Evolutionary conservation across 83 land plant genomes (phyloP), one percentile per base, ranked within the genome.

Genomic region (Thuja plicata): DNA sequence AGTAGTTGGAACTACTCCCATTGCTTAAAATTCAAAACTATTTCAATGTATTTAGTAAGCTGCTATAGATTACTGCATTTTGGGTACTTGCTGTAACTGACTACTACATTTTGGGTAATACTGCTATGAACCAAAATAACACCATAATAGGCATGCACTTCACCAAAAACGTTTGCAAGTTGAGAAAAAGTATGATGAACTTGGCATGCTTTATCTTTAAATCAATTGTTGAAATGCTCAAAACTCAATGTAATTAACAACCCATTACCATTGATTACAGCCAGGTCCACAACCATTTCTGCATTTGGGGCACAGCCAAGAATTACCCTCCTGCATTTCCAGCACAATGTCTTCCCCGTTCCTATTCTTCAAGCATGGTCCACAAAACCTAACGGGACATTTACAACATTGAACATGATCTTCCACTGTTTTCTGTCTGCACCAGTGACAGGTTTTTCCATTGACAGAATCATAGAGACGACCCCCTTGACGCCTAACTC

Each of bases 371-470:
- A 93, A 89, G 71, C 94, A 93, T 15, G 73, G 50, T 2, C 93
- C 90, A 48, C 94, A 93, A 87, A 91, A 93, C 37, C 85, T 52
- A n/a, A 91, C 87, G 35, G 90, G 38, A 60, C 94, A 93, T 55
- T 50, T 17, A 11, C 87, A 84, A 78, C 94, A 93, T 48, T 86
- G 54, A 12, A 91, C 93, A 87, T 93, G 93, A 52, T 88, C 90
- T 89, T 91, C 93, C 87, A 93, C 93, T 8, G 93, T 91, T 81
- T 93, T 93, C 88, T 93, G 94, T n/a, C 94, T 91, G 55, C 94
- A 93, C 94, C 94, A 93, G 54, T 93, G 94, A 87, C 94, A 93
- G 16, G 93, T 93, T 35, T 84, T 66, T 9, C 94, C 94, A 41
- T 88, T 54, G 24, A 86, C 87, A 4, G 94, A 93, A 73, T 93